Base-by-base conservation (phyloP, 306 rosid species). In the Quercus bicolor region DNA sequence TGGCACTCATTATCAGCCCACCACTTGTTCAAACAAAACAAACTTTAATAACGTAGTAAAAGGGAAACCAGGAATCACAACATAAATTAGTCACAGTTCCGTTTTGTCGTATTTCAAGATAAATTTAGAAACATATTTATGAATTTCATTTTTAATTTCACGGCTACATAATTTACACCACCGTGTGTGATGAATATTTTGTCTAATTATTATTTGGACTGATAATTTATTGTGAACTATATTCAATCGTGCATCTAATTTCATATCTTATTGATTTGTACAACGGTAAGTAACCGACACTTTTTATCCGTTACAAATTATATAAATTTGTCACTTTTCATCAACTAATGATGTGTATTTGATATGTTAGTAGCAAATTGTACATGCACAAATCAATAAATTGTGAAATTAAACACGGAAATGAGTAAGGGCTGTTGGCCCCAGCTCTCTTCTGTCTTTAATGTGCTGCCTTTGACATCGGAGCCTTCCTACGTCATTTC, bases 201-300 rank as follows among this genome's bases (percentile, higher is more conserved):
- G 0, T 40, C 0, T 40, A 40, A 40, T 40, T 40, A 40, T 40
- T 2, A 8, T 40, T 40, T 2, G 11, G 12, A 8, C 2, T 0
- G 11, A 40, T 40, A 0, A 0, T 0, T 8, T 40, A 0, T 40
- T 8, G 3, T 40, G 0, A 0, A 40, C 2, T 0, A 8, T 0
- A 8, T 8, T 2, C 0, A 2, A 40, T 8, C 0, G 0, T 0
- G 0, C 3, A 2, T 40, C 0, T 40, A 40, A 40, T 40, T 7
- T 40, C 0, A 8, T 0, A 40, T 40, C 0, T 40, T 40, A 40
- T 0, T 40, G 0, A 8, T 40, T 8, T 40, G 11, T 40, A 0
- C 0, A 8, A 0, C 0, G 0, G 0, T 40, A 0, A 8, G 3
- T 40, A 0, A 8, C 1, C 1, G 0, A 8, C 3, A 8, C 0